Percentiles rank a stretch among this genome's conserved stretches.
These are phyloP conservation scores for Starmerella davenportii DNA, from an alignment of 805 yeast species.

Conservation along the genomic window DNA sequence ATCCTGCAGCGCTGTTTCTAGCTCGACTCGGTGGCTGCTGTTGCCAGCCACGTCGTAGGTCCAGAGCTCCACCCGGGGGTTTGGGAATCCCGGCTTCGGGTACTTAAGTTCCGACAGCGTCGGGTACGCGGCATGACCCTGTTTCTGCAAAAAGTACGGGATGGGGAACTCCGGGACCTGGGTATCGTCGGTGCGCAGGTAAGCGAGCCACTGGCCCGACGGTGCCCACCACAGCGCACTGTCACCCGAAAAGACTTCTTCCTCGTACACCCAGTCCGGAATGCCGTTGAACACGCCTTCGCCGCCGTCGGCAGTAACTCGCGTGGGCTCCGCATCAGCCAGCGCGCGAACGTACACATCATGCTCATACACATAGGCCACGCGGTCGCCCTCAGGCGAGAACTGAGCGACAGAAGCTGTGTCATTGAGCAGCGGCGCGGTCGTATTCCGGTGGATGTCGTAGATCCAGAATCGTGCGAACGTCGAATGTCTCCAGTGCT, in stretches of 20 bases:
- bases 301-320: slow-evolving; percentile 55
- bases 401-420: slow-evolving; percentile 42
- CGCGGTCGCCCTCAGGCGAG: slow-evolving; percentile 50
- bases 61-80: slow-evolving; percentile 45
- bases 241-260: slow-evolving; percentile 60
- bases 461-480: slow-evolving; percentile 42
- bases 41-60: slow-evolving; percentile 28
- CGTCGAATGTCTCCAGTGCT: slow-evolving; percentile 56
- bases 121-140: slow-evolving; percentile 34
- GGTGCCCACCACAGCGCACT: slow-evolving; percentile 81
- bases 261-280: slow-evolving; percentile 92
- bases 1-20: slow-evolving; percentile 14
- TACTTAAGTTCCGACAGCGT: slow-evolving; percentile 45
- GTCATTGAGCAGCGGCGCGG: slow-evolving; percentile 19
- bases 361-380: slow-evolving; percentile 53
- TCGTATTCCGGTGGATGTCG: slow-evolving; percentile 27
- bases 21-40: slow-evolving; percentile 7
- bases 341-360: slow-evolving; percentile 39
- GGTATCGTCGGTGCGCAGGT: slow-evolving; percentile 54
- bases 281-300: slow-evolving; percentile 61
- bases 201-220: slow-evolving; percentile 43
- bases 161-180: slow-evolving; percentile 53
- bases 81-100: slow-evolving; percentile 68
- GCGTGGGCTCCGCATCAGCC: slow-evolving; percentile 21
- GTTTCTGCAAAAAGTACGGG: slow-evolving; percentile 35